Evolutionary conservation across 768 basidiomycete genomes (phyloP).

Genomic region (Psilocybe cyanescens): DNA sequence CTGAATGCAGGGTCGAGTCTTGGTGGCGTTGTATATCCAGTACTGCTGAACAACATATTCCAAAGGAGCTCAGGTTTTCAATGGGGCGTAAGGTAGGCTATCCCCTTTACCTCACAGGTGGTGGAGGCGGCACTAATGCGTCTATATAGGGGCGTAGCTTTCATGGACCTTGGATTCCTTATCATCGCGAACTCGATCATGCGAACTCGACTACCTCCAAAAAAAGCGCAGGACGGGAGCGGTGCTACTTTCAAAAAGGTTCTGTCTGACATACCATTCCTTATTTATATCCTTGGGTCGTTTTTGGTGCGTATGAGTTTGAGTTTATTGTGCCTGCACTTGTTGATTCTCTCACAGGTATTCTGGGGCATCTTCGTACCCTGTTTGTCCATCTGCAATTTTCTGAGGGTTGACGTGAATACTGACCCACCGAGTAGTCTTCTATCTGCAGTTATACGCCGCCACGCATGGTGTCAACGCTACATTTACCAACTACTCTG

Average conservation of each 20-base stretch:
- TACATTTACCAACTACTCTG: constrained; percentile 47
- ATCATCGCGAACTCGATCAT: constrained; percentile 46
- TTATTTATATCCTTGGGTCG: constrained; percentile 44
- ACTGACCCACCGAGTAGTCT: constrained; percentile 34
- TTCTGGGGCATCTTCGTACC: constrained; percentile 57
- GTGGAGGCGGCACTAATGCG: background rate
- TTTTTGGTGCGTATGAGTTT: constrained; percentile 34
- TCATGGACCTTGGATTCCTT: constrained; percentile 48
- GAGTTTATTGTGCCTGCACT: background rate
- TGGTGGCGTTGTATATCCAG: constrained; percentile 56
- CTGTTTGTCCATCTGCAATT: constrained; percentile 33
- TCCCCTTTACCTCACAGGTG: constrained; percentile 17
- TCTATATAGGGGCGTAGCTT: constrained; percentile 41
- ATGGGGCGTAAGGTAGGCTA: constrained; percentile 45
- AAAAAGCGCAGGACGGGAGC: constrained; percentile 22
- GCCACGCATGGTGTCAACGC: constrained; percentile 41
- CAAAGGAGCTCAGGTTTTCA: constrained; percentile 37
- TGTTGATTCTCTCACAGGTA: constrained; percentile 27
- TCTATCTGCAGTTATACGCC: constrained; percentile 56
- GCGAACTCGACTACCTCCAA: constrained; percentile 42
- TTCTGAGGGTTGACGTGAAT: background rate
- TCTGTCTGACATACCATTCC: constrained; percentile 43
- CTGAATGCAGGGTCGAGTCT: constrained; percentile 40
- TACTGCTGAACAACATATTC: constrained; percentile 54
- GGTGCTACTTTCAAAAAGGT: constrained; percentile 35